phyloP scores from a whole-genome alignment of 305 asterid species.

The Euphrasia arctica region DNA sequence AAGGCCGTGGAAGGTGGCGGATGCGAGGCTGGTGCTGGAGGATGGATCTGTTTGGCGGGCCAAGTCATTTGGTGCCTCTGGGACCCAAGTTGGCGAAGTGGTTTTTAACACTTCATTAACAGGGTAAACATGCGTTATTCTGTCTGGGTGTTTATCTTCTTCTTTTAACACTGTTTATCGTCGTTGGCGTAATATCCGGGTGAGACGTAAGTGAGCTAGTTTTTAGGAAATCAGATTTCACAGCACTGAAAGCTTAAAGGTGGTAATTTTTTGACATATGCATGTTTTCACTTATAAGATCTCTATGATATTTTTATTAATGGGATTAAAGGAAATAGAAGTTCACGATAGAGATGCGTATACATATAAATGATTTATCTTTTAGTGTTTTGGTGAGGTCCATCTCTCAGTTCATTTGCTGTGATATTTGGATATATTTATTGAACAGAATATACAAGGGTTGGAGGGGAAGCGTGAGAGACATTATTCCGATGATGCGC shows the following conservation, averaged over 20 bases:
- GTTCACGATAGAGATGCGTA: too few relatives aligned
- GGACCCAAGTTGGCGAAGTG: conserved; percentile 98
- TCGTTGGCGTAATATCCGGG: too few relatives aligned
- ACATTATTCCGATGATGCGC: not conserved
- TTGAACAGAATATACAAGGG: not conserved
- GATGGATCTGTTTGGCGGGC: conserved; percentile 96
- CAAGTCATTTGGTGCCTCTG: conserved; percentile 96
- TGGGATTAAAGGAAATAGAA: too few relatives aligned
- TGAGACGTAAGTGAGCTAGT: too few relatives aligned
- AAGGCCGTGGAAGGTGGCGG: conserved; percentile 93
- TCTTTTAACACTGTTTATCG: not conserved
- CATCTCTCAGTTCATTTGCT: conserved; percentile 33
- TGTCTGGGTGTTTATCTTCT: not conserved
- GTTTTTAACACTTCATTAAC: conserved; percentile 93
- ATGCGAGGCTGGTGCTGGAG: conserved; percentile 92
- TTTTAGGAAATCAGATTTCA: too few relatives aligned
- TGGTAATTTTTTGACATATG: too few relatives aligned
- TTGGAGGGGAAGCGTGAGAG: not conserved
- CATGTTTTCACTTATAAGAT: too few relatives aligned
- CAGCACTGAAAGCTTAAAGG: too few relatives aligned
- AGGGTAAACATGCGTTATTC: conserved; percentile 45
- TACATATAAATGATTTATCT: not conserved
- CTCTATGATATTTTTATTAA: too few relatives aligned
- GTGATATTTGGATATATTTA: conserved; percentile 41
- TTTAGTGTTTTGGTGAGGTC: conserved; percentile 30